These are phyloP conservation scores for Apophysomyces elegans DNA, from an alignment of 371 early-diverging fungal genomes.

Conservation along the genomic window DNA sequence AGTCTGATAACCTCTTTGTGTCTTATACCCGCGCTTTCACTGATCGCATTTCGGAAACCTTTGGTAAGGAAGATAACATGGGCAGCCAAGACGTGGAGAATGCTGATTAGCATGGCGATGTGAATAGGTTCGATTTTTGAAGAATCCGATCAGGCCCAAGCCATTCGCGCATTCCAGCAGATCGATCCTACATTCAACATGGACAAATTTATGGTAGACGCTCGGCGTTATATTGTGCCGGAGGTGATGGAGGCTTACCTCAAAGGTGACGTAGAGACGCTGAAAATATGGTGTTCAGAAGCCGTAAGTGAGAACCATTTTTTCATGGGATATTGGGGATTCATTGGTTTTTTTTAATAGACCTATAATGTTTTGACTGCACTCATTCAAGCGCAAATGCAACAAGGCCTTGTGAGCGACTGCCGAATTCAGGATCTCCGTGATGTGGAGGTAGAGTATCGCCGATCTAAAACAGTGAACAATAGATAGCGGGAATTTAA, in stretches of 20 bases:
- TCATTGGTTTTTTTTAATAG: constrained; percentile 35
- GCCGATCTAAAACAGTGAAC: neutral
- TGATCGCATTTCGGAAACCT: constrained; percentile 72
- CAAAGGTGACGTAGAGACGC: constrained; percentile 79
- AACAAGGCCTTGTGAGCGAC: constrained; percentile 89
- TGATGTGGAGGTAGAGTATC: constrained; percentile 77
- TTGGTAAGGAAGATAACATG: constrained; percentile 50
- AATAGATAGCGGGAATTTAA: neutral
- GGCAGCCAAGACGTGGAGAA: neutral
- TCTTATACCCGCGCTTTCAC: constrained; percentile 84
- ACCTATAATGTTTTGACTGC: constrained; percentile 89
- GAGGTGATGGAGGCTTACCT: constrained; percentile 96
- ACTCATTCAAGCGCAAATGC: constrained; percentile 82
- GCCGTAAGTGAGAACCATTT: constrained; percentile 54
- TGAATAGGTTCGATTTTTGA: constrained; percentile 73
- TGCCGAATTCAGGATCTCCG: constrained; percentile 93
- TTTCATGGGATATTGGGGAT: constrained; percentile 8
- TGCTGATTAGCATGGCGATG: neutral
- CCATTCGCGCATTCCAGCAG: constrained; percentile 80
- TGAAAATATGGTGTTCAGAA: constrained; percentile 94
- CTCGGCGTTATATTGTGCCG: constrained; percentile 92
- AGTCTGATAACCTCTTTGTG: constrained; percentile 89
- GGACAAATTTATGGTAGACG: constrained; percentile 88
- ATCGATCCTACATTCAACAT: constrained; percentile 89
- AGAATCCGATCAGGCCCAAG: constrained; percentile 94